Percentiles rank a stretch among this genome's conserved stretches.
These are phyloP conservation scores for Neospora caninum DNA, from an alignment of 169 alveolate genomes.

Conservation along the genomic window DNA sequence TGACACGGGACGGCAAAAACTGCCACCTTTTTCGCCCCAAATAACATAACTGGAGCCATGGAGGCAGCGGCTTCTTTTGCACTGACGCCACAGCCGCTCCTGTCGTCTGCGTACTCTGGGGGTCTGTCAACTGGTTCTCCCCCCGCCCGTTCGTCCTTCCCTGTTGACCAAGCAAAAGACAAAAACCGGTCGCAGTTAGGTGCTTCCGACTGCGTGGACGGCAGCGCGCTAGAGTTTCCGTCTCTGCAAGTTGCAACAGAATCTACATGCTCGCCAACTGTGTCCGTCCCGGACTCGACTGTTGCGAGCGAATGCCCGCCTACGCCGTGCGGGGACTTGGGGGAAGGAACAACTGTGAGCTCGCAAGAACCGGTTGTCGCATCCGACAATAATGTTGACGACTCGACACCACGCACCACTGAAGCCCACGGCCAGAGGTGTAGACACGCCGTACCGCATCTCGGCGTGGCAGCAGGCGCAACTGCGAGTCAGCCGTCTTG, in stretches of 20 bases:
- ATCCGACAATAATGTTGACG: neutral
- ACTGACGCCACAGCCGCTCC: slow-evolving; percentile 14
- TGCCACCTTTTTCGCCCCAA: too few species aligned
- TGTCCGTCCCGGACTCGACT: slow-evolving; percentile 11
- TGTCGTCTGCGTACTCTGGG: slow-evolving; percentile 32
- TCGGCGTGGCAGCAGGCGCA: neutral
- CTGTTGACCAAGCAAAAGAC: neutral
- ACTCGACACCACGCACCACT: neutral
- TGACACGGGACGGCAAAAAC: too few species aligned
- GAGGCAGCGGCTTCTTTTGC: neutral
- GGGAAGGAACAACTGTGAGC: neutral
- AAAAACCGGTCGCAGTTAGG: neutral
- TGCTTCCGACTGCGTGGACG: neutral
- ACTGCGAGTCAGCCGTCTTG: neutral
- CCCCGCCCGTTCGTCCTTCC: neutral
- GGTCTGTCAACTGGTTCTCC: neutral
- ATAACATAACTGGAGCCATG: neutral
- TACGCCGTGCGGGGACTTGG: neutral
- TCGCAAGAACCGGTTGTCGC: neutral
- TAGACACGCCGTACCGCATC: neutral
- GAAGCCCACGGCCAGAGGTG: neutral
- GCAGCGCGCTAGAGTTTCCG: neutral
- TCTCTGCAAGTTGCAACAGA: slow-evolving; percentile 30
- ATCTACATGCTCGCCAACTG: slow-evolving; percentile 26
- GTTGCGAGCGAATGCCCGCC: slow-evolving; percentile 17